A percentile compares a stretch with the other conserved stretches of the same genome.
These are phyloP conservation scores for Alternaria brassicicola DNA, from an alignment of 2,329 filamentous ascomycete species.

Conservation along the genomic window DNA sequence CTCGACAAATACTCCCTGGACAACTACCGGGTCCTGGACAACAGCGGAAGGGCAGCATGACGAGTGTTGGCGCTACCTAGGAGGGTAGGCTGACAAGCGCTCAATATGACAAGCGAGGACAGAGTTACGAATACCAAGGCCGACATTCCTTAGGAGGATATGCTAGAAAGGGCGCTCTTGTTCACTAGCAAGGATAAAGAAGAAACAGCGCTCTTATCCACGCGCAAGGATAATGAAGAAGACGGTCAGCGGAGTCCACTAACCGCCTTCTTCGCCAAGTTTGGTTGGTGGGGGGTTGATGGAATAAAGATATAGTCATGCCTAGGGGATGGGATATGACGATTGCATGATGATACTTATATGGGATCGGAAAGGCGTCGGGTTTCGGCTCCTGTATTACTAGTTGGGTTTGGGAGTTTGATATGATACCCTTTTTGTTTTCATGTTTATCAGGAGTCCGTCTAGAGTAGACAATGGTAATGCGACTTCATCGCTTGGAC, in stretches of 20 bases:
- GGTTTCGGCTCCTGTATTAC: not conserved
- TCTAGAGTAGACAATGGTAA: not conserved
- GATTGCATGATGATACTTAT: not conserved
- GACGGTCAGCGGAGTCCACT: not conserved
- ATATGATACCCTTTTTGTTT: slow-evolving; percentile 4
- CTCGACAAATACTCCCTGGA: slow-evolving; percentile 46
- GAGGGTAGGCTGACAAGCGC: not conserved
- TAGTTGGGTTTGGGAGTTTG: not conserved
- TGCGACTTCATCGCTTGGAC: not conserved
- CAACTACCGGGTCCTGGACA: slow-evolving; percentile 28
- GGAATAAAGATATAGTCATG: not conserved
- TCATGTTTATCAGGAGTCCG: not conserved
- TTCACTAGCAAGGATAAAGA: not conserved
- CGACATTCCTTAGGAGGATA: not conserved
- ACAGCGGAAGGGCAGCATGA: slow-evolving; percentile 6
- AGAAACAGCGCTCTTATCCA: not conserved
- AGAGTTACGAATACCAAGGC: not conserved
- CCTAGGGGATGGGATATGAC: not conserved
- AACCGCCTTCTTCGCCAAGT: not conserved
- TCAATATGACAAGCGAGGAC: not conserved
- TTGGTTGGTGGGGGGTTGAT: not conserved
- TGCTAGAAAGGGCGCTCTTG: not conserved
- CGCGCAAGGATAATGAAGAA: not conserved
- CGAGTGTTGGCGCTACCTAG: slow-evolving; percentile 2
- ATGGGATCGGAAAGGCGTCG: not conserved